phyloP scores from a whole-genome alignment of 345 rosid species.

The Euphorbia peplus region DNA sequence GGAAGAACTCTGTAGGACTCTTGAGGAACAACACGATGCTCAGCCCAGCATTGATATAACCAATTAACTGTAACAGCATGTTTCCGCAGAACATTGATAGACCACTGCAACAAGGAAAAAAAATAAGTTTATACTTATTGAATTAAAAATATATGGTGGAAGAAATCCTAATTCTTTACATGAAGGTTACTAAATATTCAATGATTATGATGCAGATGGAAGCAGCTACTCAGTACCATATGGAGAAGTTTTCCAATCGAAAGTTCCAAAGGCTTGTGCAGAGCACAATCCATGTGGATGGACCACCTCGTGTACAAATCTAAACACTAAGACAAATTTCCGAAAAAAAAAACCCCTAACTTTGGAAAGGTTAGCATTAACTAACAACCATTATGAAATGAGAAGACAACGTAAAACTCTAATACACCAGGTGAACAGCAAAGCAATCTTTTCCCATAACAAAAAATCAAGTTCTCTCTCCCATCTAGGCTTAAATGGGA shows the following conservation, averaged over 20 bases:
- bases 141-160: neutral
- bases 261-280: neutral
- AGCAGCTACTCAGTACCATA: neutral
- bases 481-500: neutral
- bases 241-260: neutral
- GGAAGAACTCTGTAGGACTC: conserved; percentile 87
- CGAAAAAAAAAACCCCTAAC: neutral
- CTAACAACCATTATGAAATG: neutral
- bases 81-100: conserved; percentile 71
- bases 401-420: neutral
- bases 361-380: neutral
- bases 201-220: neutral
- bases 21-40: conserved; percentile 93
- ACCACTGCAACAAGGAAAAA: conserved; percentile 64
- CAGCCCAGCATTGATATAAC: conserved; percentile 84
- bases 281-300: neutral
- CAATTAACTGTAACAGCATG: conserved; percentile 72
- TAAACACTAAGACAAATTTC: neutral
- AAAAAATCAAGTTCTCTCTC: neutral
- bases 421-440: neutral
- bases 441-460: neutral
- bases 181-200: neutral
- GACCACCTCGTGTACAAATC: conserved; percentile 4
- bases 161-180: neutral
- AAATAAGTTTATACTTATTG: conserved; percentile 6